Conservation (phyloP, 176 grass and related monocot species). For the Cenchrus americanus region DNA sequence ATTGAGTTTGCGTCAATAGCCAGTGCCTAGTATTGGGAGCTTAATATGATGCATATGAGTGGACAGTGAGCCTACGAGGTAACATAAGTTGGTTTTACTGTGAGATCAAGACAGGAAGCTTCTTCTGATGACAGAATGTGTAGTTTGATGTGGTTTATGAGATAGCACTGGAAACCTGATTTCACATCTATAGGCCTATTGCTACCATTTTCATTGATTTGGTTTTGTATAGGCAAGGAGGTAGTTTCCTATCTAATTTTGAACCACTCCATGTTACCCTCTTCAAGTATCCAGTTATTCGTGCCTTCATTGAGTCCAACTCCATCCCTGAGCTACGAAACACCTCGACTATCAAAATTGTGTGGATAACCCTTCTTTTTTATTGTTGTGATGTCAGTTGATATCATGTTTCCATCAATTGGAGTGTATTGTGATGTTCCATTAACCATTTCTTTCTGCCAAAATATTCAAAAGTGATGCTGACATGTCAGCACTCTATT, state of each 20-base stretch:
- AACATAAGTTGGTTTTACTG: not conserved
- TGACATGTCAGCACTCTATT: constrained; percentile 36
- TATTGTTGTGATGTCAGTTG: constrained; percentile 9
- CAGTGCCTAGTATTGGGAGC: not conserved
- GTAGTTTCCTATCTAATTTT: not conserved
- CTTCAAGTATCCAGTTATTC: not conserved
- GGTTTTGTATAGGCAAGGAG: not conserved
- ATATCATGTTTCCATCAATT: not conserved
- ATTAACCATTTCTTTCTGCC: not conserved
- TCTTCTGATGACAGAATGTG: not conserved
- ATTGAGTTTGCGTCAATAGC: not conserved
- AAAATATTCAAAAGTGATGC: not conserved
- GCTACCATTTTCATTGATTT: constrained; percentile 14
- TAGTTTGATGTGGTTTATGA: not conserved
- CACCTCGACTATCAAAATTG: not conserved
- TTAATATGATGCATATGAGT: constrained; percentile 5
- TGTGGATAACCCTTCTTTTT: not conserved
- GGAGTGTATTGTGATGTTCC: not conserved
- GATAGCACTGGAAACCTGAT: not conserved
- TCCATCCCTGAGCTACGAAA: not conserved
- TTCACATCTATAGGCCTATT: not conserved
- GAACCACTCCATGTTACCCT: not conserved
- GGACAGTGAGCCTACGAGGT: not conserved
- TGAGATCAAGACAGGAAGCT: not conserved
- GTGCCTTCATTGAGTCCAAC: not conserved